phyloP scores from a whole-genome alignment of 2,329 filamentous ascomycete genomes.

The Claviceps humidiphila region DNA sequence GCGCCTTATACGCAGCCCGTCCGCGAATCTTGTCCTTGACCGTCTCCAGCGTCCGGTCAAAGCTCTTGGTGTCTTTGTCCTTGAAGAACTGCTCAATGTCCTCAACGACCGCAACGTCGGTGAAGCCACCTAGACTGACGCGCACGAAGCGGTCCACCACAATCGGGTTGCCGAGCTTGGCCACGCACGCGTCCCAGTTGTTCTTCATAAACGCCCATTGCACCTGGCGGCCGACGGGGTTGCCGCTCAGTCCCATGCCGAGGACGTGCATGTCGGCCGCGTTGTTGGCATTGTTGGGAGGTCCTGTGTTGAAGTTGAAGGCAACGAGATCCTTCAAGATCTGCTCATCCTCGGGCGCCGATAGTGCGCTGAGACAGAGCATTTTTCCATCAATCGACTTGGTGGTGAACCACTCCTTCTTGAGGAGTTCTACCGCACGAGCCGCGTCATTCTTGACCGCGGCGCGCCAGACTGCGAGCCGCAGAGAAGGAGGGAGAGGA shows the following conservation, averaged over 20 bases:
- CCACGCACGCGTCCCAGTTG: constrained; percentile 63
- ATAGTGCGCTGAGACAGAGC: constrained; percentile 64
- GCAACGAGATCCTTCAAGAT: constrained; percentile 54
- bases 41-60: constrained; percentile 74
- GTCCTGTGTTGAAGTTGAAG: constrained; percentile 64
- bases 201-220: constrained; percentile 79
- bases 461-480: constrained; percentile 67
- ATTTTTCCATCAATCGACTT: constrained; percentile 86
- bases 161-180: constrained; percentile 69
- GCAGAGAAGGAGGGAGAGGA: constrained; percentile 70
- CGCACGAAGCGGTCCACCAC: constrained; percentile 82
- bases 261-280: constrained; percentile 80
- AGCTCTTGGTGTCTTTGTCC: constrained; percentile 72
- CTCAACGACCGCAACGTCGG: constrained; percentile 51
- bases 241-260: constrained; percentile 57
- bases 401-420: constrained; percentile 72
- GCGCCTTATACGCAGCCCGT: constrained; percentile 66
- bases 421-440: constrained; percentile 57
- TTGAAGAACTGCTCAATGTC: constrained; percentile 80
- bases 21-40: constrained; percentile 76
- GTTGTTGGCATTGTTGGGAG: constrained; percentile 52
- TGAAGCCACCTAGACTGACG: constrained; percentile 64
- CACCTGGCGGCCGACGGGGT: constrained; percentile 56
- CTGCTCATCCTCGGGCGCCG: constrained; percentile 53
- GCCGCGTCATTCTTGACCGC: constrained; percentile 58